Conservation (phyloP, 306 rosid genomes). For the Gillenia trifoliata region DNA sequence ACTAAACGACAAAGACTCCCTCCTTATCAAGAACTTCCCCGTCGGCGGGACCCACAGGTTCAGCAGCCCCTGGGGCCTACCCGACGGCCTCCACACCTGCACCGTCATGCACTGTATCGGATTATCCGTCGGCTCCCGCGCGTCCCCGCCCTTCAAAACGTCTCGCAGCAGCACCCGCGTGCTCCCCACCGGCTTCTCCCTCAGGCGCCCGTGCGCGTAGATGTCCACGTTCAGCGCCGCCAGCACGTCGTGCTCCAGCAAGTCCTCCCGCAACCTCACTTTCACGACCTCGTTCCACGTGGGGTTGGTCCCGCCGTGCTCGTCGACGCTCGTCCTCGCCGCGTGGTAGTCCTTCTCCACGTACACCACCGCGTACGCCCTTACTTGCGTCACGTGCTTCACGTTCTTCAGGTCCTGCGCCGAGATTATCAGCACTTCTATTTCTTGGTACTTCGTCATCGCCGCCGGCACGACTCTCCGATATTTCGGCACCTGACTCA, state of each 20-base stretch:
- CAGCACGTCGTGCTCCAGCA: conserved; percentile 13
- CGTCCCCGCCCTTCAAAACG: conserved; percentile 24
- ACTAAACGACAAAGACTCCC: conserved; percentile 21
- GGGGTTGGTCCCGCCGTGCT: conserved; percentile 15
- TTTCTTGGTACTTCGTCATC: conserved; percentile 9
- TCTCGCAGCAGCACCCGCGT: conserved; percentile 26
- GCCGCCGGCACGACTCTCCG: background rate
- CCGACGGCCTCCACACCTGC: conserved; percentile 22
- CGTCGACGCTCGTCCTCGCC: conserved; percentile 21
- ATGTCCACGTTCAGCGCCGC: conserved; percentile 29
- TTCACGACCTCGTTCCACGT: conserved; percentile 23
- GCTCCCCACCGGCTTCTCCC: conserved; percentile 28
- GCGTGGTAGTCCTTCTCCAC: conserved; percentile 13
- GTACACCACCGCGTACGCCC: conserved; percentile 19
- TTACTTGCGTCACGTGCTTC: conserved; percentile 27
- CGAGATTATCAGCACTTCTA: conserved; percentile 28
- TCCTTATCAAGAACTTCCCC: conserved; percentile 25
- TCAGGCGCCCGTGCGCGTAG: conserved; percentile 18
- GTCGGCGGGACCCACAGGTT: conserved; percentile 24
- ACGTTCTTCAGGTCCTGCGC: conserved; percentile 22
- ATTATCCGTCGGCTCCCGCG: conserved; percentile 9
- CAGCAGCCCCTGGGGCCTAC: conserved; percentile 19
- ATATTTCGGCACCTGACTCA: background rate
- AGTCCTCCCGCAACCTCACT: conserved; percentile 19
- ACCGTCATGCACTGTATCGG: conserved; percentile 23